A percentile compares a stretch with the other conserved stretches of the same genome.
Evolutionary conservation across 129 eudicot genomes (phyloP).

Genomic region (Artemisia tridentata): DNA sequence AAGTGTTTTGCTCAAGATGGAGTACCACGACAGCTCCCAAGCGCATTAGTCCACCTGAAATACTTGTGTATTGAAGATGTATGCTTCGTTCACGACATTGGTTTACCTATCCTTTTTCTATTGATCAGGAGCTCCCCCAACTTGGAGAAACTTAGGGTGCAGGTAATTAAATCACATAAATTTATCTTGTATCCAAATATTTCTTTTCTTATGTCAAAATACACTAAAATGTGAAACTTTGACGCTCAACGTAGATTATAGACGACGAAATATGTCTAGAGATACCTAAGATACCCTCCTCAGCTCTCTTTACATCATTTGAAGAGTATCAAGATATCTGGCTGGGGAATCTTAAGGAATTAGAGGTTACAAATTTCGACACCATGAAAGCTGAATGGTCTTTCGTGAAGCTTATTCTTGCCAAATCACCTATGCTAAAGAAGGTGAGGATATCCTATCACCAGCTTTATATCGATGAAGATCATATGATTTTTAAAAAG

Average conservation of each 20-base stretch:
- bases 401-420: conserved; percentile 18
- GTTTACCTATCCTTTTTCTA: not conserved
- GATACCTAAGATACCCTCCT: not conserved
- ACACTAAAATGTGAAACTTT: not conserved
- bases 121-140: not conserved
- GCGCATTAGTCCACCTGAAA: conserved; percentile 3
- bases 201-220: not conserved
- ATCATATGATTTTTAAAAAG: too few relatives aligned
- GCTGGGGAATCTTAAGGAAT: conserved; percentile 12
- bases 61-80: not conserved
- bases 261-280: not conserved
- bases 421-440: conserved; percentile 14
- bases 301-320: too few relatives aligned
- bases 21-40: not conserved
- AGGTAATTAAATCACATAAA: not conserved
- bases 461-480: too few relatives aligned
- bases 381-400: not conserved
- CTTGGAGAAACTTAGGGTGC: not conserved
- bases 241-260: not conserved
- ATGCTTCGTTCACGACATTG: not conserved
- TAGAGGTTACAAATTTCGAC: not conserved
- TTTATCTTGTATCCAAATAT: not conserved
- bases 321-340: conserved; percentile 1
- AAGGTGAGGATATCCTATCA: not conserved
- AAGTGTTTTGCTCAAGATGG: not conserved